phyloP scores from a whole-genome alignment of 371 early-diverging fungal species.

The Mortierella sp. region DNA sequence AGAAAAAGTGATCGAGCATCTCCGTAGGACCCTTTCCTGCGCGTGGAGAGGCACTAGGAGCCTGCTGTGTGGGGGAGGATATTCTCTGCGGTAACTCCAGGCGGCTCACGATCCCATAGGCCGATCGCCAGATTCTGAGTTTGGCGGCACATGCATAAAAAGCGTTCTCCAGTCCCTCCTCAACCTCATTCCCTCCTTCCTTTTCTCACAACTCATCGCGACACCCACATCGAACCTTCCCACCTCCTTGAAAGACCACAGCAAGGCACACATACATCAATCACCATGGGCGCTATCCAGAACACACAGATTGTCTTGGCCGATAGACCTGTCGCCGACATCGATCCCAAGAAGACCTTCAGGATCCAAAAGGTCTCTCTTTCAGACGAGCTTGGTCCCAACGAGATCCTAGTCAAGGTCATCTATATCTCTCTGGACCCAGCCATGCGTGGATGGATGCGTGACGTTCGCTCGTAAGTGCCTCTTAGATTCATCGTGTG shows the following conservation, averaged over 20 bases:
- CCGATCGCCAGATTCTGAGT: conserved; percentile 21
- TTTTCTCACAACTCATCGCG: neutral
- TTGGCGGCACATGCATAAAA: too few species aligned
- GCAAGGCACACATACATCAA: neutral
- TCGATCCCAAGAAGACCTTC: conserved; percentile 51
- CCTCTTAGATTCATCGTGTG: too few species aligned
- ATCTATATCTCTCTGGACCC: conserved; percentile 67
- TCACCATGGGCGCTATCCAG: conserved; percentile 33
- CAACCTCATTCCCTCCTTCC: neutral
- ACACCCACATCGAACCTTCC: neutral
- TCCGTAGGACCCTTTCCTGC: too few species aligned
- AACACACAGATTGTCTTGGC: conserved; percentile 54
- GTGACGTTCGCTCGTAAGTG: conserved; percentile 53
- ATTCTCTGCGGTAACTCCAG: neutral
- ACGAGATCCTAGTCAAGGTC: conserved; percentile 60
- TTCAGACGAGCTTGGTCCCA: conserved; percentile 52
- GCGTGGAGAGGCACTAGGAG: neutral
- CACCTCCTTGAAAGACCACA: neutral
- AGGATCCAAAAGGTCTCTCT: conserved; percentile 36
- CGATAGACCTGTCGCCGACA: conserved; percentile 41
- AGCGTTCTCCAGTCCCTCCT: too few species aligned
- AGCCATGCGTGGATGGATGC: conserved; percentile 59
- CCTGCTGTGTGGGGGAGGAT: conserved; percentile 1
- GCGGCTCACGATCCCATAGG: conserved; percentile 23
- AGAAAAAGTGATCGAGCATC: too few species aligned